Percentiles rank a stretch among this genome's conserved stretches.
Evolutionary conservation across 371 early-diverging fungal genomes (phyloP).

Genomic region (Ordospora pajunii): DNA sequence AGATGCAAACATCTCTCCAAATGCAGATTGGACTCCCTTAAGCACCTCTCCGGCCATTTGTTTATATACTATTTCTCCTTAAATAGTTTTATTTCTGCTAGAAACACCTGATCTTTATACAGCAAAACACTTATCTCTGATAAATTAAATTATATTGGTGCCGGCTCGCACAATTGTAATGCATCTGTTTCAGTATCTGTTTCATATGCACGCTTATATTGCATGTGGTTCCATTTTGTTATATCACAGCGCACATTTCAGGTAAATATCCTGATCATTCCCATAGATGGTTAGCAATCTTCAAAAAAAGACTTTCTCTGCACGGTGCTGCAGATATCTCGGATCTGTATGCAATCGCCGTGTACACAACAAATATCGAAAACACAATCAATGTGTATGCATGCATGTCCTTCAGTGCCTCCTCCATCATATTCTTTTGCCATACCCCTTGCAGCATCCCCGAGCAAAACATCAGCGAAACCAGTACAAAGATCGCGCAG

Average conservation of each 20-base stretch:
- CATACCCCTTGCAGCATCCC: not conserved
- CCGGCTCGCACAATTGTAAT: no score
- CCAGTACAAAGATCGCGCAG: not conserved
- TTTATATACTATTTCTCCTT: not conserved
- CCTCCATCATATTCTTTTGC: not conserved
- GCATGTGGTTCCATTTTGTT: no score
- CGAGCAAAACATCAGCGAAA: not conserved
- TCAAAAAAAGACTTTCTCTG: no score
- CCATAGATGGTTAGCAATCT: no score
- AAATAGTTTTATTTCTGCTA: not conserved
- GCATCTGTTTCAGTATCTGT: no score
- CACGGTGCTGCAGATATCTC: no score
- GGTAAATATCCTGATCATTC: no score
- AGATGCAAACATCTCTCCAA: conserved; percentile 56
- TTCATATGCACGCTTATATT: no score
- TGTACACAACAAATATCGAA: not conserved
- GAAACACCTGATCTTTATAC: not conserved
- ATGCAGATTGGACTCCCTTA: conserved; percentile 15
- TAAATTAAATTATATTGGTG: no score
- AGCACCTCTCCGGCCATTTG: conserved; percentile 4
- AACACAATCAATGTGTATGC: not conserved
- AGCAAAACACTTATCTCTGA: no score
- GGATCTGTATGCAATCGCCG: not conserved
- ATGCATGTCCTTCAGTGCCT: not conserved
- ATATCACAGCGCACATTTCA: no score